Evolutionary conservation across 2,329 filamentous ascomycete genomes (phyloP), one percentile per base, ranked within the genome.

Genomic region (Pseudonectria foliicola): DNA sequence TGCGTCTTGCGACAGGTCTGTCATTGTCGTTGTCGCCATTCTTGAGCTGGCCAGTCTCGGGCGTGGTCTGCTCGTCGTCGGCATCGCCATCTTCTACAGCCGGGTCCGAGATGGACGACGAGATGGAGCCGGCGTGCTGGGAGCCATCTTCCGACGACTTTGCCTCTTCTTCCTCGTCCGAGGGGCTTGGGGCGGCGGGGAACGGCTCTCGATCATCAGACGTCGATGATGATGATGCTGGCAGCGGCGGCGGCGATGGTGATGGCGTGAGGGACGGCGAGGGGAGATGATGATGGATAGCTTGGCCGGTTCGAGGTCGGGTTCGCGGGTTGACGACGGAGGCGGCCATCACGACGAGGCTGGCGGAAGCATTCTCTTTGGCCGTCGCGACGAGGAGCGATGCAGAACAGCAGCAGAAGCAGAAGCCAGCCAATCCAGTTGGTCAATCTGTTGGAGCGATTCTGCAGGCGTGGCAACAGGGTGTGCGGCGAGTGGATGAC

Each of bases 71-170:
- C 13, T 29, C 16, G 28, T 14, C 14, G 21, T 33, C 29, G 25
- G 27, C 18, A 29, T 43, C 29, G 29, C 40, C 27, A 25, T 36
- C 48, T 16, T 54, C 49, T 35, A 51, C 40, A 4, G 49, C 45
- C 18, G 45, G 47, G 28, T 56, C 55, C 6, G 55, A 57, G n/a
- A 54, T 49, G 23, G 54, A 56, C 27, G 53, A 55, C 8, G 54
- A 50, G 29, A 47, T 44, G 28, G 55, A 57, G 18, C 43, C 34
- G 16, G 33, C 41, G 11, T 45, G 41, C n/a, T 40, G 47, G 10
- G 52, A 53, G 14, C 47, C 55, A 32, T 59, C 55, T 15, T 53
- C 55, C 2, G 52, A 54, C 15, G 50, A 55, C 13, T 40, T 51
- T 8, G 5, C 18, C 18, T 21, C 18, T 21, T 21, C n/a, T 7